These are phyloP conservation scores for Raffaelea albimanens DNA, from an alignment of 2,329 filamentous ascomycete species.

Conservation along the genomic window DNA sequence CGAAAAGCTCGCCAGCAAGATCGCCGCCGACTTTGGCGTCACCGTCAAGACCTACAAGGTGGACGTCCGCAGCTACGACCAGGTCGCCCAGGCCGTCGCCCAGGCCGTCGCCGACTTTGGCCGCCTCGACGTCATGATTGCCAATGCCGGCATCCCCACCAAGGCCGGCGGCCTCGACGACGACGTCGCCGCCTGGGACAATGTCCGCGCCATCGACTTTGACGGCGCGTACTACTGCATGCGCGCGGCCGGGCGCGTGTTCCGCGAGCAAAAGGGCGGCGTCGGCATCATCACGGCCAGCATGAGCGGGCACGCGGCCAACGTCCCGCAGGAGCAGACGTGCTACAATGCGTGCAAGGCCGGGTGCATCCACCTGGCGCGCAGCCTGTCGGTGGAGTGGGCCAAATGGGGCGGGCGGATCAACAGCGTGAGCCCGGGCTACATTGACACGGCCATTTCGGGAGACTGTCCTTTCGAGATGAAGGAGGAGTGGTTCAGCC, in stretches of 20 bases:
- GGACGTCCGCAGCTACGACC: conserved; percentile 11
- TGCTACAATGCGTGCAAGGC: conserved; percentile 68
- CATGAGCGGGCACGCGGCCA: conserved; percentile 69
- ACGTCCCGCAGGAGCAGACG: conserved; percentile 64
- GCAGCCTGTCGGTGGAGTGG: conserved; percentile 69
- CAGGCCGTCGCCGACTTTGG: conserved; percentile 22
- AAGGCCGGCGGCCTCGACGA: conserved; percentile 23
- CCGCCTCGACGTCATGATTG: conserved; percentile 24
- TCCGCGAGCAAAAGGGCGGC: conserved; percentile 18
- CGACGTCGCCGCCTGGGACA: conserved; percentile 19
- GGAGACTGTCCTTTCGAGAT: conserved; percentile 25
- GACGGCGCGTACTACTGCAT: conserved; percentile 24
- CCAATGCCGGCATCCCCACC: conserved; percentile 24
- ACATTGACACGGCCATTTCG: conserved; percentile 66
- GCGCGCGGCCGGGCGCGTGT: conserved; percentile 22
- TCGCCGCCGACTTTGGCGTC: conserved; percentile 13
- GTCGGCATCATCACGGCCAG: conserved; percentile 57
- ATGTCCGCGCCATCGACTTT: conserved; percentile 21
- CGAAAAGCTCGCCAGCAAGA: conserved; percentile 8
- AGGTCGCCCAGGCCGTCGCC: conserved; percentile 20
- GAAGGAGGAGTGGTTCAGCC: conserved; percentile 23
- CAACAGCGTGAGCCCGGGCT: conserved; percentile 64
- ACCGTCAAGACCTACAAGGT: conserved; percentile 11
- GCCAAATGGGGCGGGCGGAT: conserved; percentile 56
- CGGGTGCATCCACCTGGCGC: conserved; percentile 47